Percentiles rank a stretch among this genome's conserved stretches.
These are phyloP conservation scores for Talaromyces funiculosus DNA, from an alignment of 2,329 filamentous ascomycete species.

Conservation along the genomic window DNA sequence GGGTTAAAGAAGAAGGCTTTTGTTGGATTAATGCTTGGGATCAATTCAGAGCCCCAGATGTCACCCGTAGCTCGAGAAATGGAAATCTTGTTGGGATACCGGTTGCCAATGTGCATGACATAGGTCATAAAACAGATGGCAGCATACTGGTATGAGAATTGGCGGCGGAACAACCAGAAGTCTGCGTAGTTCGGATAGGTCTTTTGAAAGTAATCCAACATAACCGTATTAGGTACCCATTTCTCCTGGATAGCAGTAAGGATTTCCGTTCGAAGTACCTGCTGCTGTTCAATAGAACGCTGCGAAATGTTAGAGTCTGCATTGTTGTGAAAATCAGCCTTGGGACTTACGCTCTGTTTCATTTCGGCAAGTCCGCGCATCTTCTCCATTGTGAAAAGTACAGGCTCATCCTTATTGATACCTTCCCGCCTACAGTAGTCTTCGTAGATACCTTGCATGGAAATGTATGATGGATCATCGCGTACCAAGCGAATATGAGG, in stretches of 20 bases:
- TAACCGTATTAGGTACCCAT: slow-evolving; percentile 77
- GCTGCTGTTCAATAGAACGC: slow-evolving; percentile 58
- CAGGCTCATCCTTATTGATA: slow-evolving; percentile 89
- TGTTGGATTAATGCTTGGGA: slow-evolving; percentile 77
- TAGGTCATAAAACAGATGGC: slow-evolving; percentile 98
- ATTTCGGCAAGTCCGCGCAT: slow-evolving; percentile 69
- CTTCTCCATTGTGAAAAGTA: slow-evolving; percentile 93
- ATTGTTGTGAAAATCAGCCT: background rate
- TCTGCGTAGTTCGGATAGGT: slow-evolving; percentile 85
- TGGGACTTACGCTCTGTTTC: slow-evolving; percentile 50
- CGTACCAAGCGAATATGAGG: slow-evolving; percentile 93
- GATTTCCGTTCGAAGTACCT: slow-evolving; percentile 77
- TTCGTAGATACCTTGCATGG: slow-evolving; percentile 90
- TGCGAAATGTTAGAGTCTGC: slow-evolving; percentile 27
- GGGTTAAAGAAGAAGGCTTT: slow-evolving; percentile 92
- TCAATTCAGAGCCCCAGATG: slow-evolving; percentile 92
- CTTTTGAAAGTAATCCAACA: slow-evolving; percentile 81
- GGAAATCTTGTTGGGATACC: slow-evolving; percentile 91
- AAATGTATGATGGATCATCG: slow-evolving; percentile 91
- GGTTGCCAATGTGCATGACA: slow-evolving; percentile 92
- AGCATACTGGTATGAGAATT: slow-evolving; percentile 93
- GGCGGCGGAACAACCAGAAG: slow-evolving; percentile 97
- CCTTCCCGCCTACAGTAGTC: slow-evolving; percentile 85
- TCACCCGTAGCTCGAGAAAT: slow-evolving; percentile 84
- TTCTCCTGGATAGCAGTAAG: slow-evolving; percentile 90